Conservation (phyloP, 2,329 filamentous ascomycete species). For the Daldinia sp. region DNA sequence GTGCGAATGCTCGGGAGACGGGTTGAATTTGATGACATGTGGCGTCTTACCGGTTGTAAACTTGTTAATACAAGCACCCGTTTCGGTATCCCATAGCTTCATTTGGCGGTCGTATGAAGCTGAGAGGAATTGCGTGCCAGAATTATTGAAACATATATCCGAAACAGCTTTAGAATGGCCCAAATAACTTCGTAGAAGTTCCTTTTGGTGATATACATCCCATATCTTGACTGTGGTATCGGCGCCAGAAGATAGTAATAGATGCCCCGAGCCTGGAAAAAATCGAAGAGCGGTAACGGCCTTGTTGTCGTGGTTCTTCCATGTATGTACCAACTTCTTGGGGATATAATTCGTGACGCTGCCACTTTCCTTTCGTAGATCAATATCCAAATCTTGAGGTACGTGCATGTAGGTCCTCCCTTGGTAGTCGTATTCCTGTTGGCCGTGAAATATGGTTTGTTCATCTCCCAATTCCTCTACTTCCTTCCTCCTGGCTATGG, state of each 20-base stretch:
- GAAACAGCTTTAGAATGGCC: conserved; percentile 91
- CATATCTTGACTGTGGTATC: conserved; percentile 93
- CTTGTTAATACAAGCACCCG: conserved; percentile 83
- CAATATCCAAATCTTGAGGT: conserved; percentile 87
- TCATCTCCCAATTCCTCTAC: conserved; percentile 72
- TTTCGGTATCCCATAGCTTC: conserved; percentile 98
- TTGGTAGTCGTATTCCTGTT: conserved; percentile 87
- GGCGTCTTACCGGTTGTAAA: conserved; percentile 96
- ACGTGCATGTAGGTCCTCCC: conserved; percentile 98
- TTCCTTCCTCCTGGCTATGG: conserved; percentile 64
- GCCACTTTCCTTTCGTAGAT: conserved; percentile 81
- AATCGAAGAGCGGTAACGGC: conserved; percentile 89
- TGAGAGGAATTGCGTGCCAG: conserved; percentile 86
- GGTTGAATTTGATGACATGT: conserved; percentile 94
- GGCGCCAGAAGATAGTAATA: conserved; percentile 88
- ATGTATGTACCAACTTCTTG: conserved; percentile 91
- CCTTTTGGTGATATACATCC: conserved; percentile 90
- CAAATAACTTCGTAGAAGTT: conserved; percentile 88
- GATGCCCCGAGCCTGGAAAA: conserved; percentile 86
- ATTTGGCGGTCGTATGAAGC: conserved; percentile 95
- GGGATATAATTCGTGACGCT: conserved; percentile 90
- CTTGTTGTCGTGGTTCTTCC: conserved; percentile 82
- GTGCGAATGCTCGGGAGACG: conserved; percentile 75
- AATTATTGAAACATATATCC: conserved; percentile 85
- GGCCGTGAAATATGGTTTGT: conserved; percentile 87